Evolutionary conservation across 257 asterid species (phyloP), one percentile per base, ranked within the genome.

Genomic region (Coffea eugenioides): DNA sequence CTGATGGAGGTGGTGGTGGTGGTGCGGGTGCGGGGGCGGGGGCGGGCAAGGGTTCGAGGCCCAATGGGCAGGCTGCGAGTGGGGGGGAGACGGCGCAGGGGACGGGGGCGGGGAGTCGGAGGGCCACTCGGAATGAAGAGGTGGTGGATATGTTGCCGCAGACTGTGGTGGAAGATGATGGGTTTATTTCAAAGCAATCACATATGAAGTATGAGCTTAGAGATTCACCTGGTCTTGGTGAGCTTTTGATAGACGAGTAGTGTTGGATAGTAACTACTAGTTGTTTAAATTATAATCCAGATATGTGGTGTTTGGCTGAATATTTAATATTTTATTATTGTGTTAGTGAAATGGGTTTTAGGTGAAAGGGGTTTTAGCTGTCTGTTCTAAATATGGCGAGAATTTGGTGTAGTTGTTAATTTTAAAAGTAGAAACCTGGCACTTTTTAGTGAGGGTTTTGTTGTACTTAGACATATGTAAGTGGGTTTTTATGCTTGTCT

Each of bases 161-260:
- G 81, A 77, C 92, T 72, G 91, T 90, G 80, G 73, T 88, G 83
- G 99, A 88, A 51, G 97, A 95, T 81, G 98, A 90, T 86, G 95
- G 89, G 75, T 88, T 90, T 76, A 77, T 87, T 72, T 57, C 88
- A 11, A 90, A 94, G 88, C 92, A 91, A 85, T 87, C 96, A 10
- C 97, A 94, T 86, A 92, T 94, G 97, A 96, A 91, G 77, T 96
- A 96, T 64, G 97, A 91, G 89, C 95, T 92, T 76, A 83, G 99
- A 86, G 99, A 94, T 83, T 80, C 92, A 41, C 97, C 97, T 80
- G 99, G 98, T 51, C 91, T 96, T 76, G 97, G 98, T 93, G 86
- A 95, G 97, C 70, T 79, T 54, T 45, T n/a, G 7, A 12, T 75
- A 56, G 43, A 65, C 2, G 39, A 27, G 15, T 71, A n/a, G 45